Percentiles rank a stretch among this genome's conserved stretches.
Evolutionary conservation across 176 grass and related monocot species (phyloP).

Genomic region (Zoysia japonica): DNA sequence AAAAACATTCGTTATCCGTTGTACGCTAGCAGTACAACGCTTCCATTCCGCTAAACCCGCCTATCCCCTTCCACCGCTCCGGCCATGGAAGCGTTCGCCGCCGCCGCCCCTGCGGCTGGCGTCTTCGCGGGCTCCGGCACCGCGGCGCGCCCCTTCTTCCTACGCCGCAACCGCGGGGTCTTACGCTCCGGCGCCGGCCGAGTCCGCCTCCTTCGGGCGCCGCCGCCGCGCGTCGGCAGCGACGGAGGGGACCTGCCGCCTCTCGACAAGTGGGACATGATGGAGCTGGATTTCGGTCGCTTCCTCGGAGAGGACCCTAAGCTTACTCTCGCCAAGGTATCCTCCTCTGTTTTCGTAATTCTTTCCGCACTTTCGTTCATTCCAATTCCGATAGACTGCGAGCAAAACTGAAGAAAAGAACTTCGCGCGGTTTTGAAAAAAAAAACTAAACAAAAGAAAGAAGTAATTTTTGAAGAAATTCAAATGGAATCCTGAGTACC

Average conservation of each 20-base stretch:
- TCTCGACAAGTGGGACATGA: conserved; percentile 74
- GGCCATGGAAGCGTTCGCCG: conserved; percentile 58
- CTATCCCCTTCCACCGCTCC: neutral
- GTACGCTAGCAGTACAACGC: neutral
- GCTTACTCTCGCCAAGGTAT: conserved; percentile 80
- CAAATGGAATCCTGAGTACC: neutral
- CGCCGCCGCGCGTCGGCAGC: conserved; percentile 24
- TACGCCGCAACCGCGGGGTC: neutral
- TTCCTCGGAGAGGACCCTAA: conserved; percentile 86
- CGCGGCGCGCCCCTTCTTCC: neutral
- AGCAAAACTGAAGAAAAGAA: too few species aligned
- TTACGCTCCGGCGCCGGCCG: neutral
- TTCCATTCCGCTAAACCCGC: conserved; percentile 20
- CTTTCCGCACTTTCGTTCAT: neutral
- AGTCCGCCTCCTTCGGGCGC: conserved; percentile 34
- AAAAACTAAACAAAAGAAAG: too few species aligned
- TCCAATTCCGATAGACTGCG: neutral
- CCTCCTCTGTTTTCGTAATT: neutral
- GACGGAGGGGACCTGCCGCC: conserved; percentile 36
- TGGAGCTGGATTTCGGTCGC: conserved; percentile 76
- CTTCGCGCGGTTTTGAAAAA: too few species aligned
- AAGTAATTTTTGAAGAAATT: neutral
- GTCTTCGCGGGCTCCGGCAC: conserved; percentile 39
- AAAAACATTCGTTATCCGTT: conserved; percentile 25
- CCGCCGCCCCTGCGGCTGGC: conserved; percentile 44